Evolutionary conservation across 495 filamentous ascomycete genomes (phyloP), one percentile per base, ranked within the genome.

Genomic region (Schizothecium vesticola): DNA sequence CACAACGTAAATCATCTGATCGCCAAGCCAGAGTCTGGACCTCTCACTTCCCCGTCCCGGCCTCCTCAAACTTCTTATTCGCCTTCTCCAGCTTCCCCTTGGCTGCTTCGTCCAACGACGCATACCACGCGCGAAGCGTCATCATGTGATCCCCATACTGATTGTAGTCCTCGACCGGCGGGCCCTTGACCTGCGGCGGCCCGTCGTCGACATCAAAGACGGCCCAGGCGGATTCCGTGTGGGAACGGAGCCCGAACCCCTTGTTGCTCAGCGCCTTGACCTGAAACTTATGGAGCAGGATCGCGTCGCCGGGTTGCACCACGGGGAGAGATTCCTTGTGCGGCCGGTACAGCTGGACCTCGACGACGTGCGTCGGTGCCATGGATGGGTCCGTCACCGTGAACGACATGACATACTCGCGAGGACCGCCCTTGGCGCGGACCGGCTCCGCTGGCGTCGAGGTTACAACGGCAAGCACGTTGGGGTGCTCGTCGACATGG

Each of bases 231-330:
- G 79, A 82, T 61, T 76, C 77, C 21, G 73, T 74, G 29, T 73
- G 78, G 21, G 75, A 77, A 51, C 83, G 78, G 22, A 88, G 70
- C 3, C 83, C 81, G 68, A 81, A 84, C 0, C 81, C 80, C 64
- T 80, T 79, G 51, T 77, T 76, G 56, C 83, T 83, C 12, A 85
- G 64, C n/a, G 82, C 81, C 61, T 83, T 78, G 16, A 96, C 91
- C 64, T 84, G 85, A 72, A 97, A 93, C 56, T 88, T 83, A 7
- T 90, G 85, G 13, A 99, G 83, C 51, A 99, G 76, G 23, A 97
- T 81, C 3, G 89, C 87, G 70, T 95, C 90, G 9, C 95, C 95
- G 19, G 84, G 83, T 3, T 82, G 79, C 25, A 92, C 81, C 6
- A 83, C 73, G 0, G 95, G 95, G 2, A 98, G 80, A 0, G 87